phyloP scores from a whole-genome alignment of 371 early-diverging fungal species.

The Dichotomocladium elegans region DNA sequence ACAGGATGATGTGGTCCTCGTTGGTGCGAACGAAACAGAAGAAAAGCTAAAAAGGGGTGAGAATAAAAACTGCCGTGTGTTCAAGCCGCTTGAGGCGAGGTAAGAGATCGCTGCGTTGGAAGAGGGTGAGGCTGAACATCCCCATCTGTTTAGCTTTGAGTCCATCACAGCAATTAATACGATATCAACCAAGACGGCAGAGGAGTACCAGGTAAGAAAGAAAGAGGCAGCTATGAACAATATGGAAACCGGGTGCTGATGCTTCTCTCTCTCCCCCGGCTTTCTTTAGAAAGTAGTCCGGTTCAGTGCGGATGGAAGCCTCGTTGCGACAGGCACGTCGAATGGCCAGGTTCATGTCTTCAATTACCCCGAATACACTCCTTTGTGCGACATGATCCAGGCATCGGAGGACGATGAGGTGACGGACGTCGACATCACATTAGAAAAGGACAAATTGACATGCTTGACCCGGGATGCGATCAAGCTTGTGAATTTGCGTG shows the following conservation, averaged over 20 bases:
- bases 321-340: constrained; percentile 63
- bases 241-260: too few relatives aligned
- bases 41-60: constrained; percentile 48
- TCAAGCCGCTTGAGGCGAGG: constrained; percentile 38
- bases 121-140: not conserved
- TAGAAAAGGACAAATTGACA: constrained; percentile 93
- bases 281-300: constrained; percentile 41
- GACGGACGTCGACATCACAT: constrained; percentile 61
- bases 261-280: not conserved
- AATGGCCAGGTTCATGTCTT: constrained; percentile 59
- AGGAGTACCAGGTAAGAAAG: constrained; percentile 50
- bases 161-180: constrained; percentile 28
- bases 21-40: constrained; percentile 58
- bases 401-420: constrained; percentile 41
- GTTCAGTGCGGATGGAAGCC: constrained; percentile 51
- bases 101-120: constrained; percentile 6
- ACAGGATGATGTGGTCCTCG: constrained; percentile 23
- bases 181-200: constrained; percentile 35
- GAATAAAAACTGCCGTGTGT: constrained; percentile 61
- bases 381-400: constrained; percentile 4
- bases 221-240: too few relatives aligned
- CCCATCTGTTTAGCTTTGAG: constrained; percentile 10
- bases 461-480: constrained; percentile 93
- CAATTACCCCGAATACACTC: constrained; percentile 45
- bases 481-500: constrained; percentile 74